Base-by-base conservation (phyloP, 1,284 basidiomycete genomes). In the Ganoderma lingzhi region DNA sequence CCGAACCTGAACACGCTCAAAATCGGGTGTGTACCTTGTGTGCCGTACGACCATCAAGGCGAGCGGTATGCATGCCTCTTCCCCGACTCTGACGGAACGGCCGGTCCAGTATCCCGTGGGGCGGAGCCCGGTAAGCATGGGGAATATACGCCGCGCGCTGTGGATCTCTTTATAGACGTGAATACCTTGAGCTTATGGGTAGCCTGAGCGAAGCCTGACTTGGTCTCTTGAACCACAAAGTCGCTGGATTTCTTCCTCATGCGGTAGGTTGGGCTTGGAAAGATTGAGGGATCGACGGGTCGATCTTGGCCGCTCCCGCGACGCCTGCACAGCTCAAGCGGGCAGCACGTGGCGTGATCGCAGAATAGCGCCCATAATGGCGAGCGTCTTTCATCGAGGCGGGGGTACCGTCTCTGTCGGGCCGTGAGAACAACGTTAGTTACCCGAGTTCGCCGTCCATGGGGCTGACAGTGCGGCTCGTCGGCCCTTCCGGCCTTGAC, bases 291-390 rank as follows among this genome's bases (percentile, higher is more conserved):
- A 68, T 64, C 67, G 62, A 37, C 62, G 42, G 28, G 62, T 10
- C 35, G 63, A 64, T 64, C 67, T 64, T 59, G n/a, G 55, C 30
- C 63, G 55, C 61, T 63, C 61, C 65, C 60, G 60, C 65, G 65
- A 62, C 62, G 39, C 6, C 28, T 37, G 19, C 30, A 48, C 19
- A 23, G 45, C n/a, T 48, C n/a, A 37, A 62, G 39, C 37, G 28
- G 32, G 19, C 59, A 42, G 28, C 53, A 51, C 65, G 60, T 30
- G 44, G 39, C 45, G 10, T 64, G 63, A 64, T 58, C 14, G 14
- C 15, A 1, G 10, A 28, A 51, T 12, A 45, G 51, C 65, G 65
- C 65, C 65, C 61, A 67, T 67, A 23, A 35, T 6, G 8, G 23
- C 28, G 19, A 35, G 64, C 64, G 65, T 35, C 51, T 48, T 14